Evolutionary conservation across 306 rosid genomes (phyloP).

Genomic region (Medicago lupulina): DNA sequence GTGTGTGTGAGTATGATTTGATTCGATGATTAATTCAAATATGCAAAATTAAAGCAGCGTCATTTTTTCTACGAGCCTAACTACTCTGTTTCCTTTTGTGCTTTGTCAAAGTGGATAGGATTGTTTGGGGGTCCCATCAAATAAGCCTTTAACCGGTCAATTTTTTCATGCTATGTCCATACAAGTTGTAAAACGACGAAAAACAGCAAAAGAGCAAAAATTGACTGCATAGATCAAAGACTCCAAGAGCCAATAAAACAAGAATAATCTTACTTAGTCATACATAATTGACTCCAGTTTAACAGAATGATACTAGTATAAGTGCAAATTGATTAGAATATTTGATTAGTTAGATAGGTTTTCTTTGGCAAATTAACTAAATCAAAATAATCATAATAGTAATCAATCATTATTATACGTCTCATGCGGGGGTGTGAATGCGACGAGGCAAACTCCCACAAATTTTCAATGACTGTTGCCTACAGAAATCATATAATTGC

Average conservation of each 20-base stretch:
- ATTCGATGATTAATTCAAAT: conserved; percentile 12
- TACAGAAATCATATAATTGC: conserved; percentile 39
- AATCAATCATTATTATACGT: no score
- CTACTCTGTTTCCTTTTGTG: conserved; percentile 15
- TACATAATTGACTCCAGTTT: conserved; percentile 22
- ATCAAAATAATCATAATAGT: no score
- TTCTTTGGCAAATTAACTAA: no score
- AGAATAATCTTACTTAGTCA: neutral
- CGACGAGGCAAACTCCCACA: no score
- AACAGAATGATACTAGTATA: neutral
- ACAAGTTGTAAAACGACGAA: neutral
- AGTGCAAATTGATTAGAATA: neutral
- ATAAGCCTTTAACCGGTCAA: conserved; percentile 5
- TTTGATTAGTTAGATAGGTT: no score
- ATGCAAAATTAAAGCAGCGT: conserved; percentile 37
- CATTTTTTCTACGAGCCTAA: neutral
- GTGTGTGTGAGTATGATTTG: conserved; percentile 9
- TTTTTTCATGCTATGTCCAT: neutral
- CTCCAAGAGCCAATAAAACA: neutral
- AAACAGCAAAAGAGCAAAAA: neutral
- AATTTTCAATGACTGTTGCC: neutral
- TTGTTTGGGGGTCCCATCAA: conserved; percentile 15
- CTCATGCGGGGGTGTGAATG: no score
- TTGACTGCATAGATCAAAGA: conserved; percentile 16
- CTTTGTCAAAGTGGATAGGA: conserved; percentile 46